Base-by-base conservation (phyloP, 768 basidiomycete species). In the Trametes punicea region DNA sequence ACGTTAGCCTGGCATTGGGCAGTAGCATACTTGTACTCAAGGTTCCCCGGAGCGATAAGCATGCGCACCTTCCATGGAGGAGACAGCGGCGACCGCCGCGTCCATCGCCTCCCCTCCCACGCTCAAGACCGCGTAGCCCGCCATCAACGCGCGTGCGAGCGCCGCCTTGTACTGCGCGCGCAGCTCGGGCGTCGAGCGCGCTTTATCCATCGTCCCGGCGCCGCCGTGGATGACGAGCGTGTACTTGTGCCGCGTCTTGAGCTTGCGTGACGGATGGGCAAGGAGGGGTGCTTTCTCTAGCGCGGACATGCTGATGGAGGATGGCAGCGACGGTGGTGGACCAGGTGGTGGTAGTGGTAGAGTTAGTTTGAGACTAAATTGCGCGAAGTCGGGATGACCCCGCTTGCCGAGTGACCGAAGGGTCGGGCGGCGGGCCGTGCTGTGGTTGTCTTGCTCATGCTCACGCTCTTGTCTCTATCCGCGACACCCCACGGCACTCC, bases 61-160 rank as follows among this genome's bases (percentile, higher is more conserved):
- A 18, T 33, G 60, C 71, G 27, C 38, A 84, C 88, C 85, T 79
- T 93, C 90, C 79, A 93, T 73, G 15, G 75, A 69, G 0, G 81
- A 73, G 7, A 90, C 90, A 0, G 90, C 88, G 9, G 88, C 85
- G 3, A 87, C 84, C 4, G 78, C 82, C 16, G 91, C 90, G 66
- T 93, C 89, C 78, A 93, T 83, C 4, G 90, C 90, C 65, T 90
- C 88, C 0, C 90, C 90, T 15, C 87, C 88, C 3, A 76, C 69
- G 34, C 68, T 72, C 39, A 93, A 79, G 18, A 90, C 74, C 18
- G 78, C 65, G 61, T 90, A 74, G 1, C 90, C 90, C 3, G 81
- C 82, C 46, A 70, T 60, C 38, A 93, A 71, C 1, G 90, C 83
- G 3, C 69, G 68, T 8, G 69, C 66, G 36, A 93, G 71, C 2